These are phyloP conservation scores for Morella rubra DNA, from an alignment of 306 rosid species.

Conservation along the genomic window DNA sequence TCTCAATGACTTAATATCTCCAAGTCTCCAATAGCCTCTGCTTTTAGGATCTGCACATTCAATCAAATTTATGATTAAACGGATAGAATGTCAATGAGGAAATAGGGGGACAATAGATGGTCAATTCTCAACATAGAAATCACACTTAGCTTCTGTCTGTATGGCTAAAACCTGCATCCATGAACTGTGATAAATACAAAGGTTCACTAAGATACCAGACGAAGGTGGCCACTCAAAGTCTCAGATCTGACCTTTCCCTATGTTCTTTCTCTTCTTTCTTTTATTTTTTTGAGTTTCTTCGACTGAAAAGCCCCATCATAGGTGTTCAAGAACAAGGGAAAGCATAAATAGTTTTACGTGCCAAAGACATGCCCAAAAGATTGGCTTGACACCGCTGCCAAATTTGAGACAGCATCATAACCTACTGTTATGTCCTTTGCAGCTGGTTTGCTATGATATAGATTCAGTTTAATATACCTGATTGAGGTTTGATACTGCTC, in stretches of 20 bases:
- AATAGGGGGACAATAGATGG: background rate
- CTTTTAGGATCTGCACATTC: background rate
- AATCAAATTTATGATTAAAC: background rate
- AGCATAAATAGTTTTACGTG: background rate
- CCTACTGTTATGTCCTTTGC: background rate
- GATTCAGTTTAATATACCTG: background rate
- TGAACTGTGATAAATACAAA: background rate
- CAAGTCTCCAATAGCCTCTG: background rate
- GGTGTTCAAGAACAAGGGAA: background rate
- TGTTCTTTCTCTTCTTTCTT: background rate
- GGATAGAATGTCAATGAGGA: background rate
- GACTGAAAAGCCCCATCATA: background rate
- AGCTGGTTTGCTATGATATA: background rate
- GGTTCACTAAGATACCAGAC: background rate
- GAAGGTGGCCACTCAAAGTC: background rate
- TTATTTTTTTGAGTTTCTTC: no score
- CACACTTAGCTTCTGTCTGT: background rate
- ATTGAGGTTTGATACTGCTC: background rate
- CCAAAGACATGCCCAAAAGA: background rate
- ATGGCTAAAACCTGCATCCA: background rate
- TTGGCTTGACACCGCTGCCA: background rate
- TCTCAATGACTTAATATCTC: background rate
- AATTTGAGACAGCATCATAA: background rate
- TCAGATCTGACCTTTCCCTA: background rate
- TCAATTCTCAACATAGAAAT: background rate